These are phyloP conservation scores for Clathrus columnatus DNA, from an alignment of 768 basidiomycete genomes.

Conservation along the genomic window DNA sequence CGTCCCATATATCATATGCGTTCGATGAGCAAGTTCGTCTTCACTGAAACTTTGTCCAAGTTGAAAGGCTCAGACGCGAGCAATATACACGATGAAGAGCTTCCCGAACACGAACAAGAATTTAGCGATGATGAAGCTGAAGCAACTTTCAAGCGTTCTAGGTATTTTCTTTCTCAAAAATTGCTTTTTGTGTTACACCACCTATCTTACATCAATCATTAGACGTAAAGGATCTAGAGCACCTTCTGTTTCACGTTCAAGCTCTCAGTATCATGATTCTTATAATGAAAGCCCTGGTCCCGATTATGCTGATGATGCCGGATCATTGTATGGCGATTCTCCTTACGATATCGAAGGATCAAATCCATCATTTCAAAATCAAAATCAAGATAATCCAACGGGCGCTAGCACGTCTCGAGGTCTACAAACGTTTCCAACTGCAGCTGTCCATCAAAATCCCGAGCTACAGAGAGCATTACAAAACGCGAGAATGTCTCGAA, in stretches of 20 bases:
- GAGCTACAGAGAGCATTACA: background rate
- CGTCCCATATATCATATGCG: conserved; percentile 79
- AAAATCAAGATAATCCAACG: background rate
- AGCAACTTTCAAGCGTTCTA: conserved; percentile 52
- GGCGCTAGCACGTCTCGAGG: background rate
- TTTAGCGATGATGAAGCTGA: conserved; percentile 96
- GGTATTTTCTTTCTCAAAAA: conserved; percentile 37
- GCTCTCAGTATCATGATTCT: background rate
- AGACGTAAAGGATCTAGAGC: conserved; percentile 49
- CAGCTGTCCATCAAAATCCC: background rate
- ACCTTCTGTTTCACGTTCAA: conserved; percentile 42
- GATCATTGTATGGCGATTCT: conserved; percentile 9
- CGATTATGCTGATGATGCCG: background rate
- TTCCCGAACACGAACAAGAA: conserved; percentile 81
- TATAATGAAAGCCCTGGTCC: background rate
- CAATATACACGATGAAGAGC: conserved; percentile 92
- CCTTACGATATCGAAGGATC: conserved; percentile 6
- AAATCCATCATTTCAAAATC: background rate
- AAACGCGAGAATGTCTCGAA: conserved; percentile 1
- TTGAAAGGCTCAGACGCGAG: conserved; percentile 89
- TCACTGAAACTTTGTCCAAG: conserved; percentile 58
- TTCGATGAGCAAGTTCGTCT: conserved; percentile 73
- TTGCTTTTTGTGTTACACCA: conserved; percentile 27
- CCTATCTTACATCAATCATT: background rate
- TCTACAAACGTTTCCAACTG: background rate